These are phyloP conservation scores for Rhodofomes roseus DNA, from an alignment of 1,284 basidiomycete species.

Conservation along the genomic window DNA sequence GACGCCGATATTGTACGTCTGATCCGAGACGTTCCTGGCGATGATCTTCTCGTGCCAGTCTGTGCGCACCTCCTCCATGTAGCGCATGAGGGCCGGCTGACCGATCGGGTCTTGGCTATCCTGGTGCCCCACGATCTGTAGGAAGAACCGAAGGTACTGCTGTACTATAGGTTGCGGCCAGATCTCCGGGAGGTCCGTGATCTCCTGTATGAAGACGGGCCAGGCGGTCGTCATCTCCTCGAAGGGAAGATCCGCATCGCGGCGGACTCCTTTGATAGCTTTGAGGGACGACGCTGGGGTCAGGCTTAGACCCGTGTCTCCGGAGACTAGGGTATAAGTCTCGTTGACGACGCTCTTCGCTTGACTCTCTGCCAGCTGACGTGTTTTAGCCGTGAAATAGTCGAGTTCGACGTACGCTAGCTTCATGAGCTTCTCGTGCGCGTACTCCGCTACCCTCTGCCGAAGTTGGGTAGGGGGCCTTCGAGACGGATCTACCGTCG, in stretches of 20 bases:
- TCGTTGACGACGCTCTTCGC: neutral
- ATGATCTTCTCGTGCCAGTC: neutral
- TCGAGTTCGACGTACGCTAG: neutral
- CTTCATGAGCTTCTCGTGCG: neutral
- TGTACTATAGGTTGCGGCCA: neutral
- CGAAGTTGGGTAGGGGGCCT: neutral
- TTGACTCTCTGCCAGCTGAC: neutral
- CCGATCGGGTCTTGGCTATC: neutral
- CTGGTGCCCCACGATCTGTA: neutral
- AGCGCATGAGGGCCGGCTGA: neutral
- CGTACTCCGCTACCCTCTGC: neutral
- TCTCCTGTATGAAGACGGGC: neutral
- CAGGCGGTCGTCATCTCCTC: too few species aligned
- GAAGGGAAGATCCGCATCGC: too few species aligned
- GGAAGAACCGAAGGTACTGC: neutral
- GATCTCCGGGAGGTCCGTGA: neutral
- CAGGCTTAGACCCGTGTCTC: too few species aligned
- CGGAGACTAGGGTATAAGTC: too few species aligned
- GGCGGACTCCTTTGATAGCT: too few species aligned
- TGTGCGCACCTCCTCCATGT: neutral
- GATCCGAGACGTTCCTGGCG: neutral
- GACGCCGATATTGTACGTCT: neutral
- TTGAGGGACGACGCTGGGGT: too few species aligned
- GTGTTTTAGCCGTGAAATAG: neutral
- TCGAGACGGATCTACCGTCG: neutral